Percentiles rank a stretch among this genome's conserved stretches.
Evolutionary conservation across 495 filamentous ascomycete species (phyloP).

Genomic region (Lasiosphaeria hispida): DNA sequence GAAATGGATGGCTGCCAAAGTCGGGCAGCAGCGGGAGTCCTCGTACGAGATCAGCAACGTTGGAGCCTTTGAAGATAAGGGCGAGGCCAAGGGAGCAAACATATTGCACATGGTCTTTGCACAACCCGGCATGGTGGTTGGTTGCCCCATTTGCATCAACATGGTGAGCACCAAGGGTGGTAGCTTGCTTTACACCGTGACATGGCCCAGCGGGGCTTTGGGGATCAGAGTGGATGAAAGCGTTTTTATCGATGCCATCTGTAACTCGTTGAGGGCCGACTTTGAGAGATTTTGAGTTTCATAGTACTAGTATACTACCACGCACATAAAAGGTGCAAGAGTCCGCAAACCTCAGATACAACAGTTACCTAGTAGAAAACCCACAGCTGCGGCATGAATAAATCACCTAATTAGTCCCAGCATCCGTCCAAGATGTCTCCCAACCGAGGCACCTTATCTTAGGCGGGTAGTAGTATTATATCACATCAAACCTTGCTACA

Average conservation of each 20-base stretch:
- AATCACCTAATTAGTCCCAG: too few relatives aligned
- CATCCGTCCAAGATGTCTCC: too few relatives aligned
- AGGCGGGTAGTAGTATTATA: too few relatives aligned
- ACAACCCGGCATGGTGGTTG: slow-evolving; percentile 16
- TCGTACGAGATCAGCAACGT: slow-evolving; percentile 20
- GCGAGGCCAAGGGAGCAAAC: background rate
- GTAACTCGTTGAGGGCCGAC: background rate
- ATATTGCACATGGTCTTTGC: slow-evolving; percentile 15
- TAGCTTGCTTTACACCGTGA: slow-evolving; percentile 13
- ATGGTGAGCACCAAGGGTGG: slow-evolving; percentile 13
- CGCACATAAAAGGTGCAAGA: too few relatives aligned
- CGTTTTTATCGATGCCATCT: slow-evolving; percentile 13
- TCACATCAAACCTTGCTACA: too few relatives aligned
- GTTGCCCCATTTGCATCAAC: slow-evolving; percentile 11
- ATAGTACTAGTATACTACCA: too few relatives aligned
- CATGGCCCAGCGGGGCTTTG: slow-evolving; percentile 12
- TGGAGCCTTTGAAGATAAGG: slow-evolving; percentile 5
- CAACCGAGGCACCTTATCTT: too few relatives aligned
- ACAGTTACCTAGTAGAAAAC: too few relatives aligned
- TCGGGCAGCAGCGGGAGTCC: slow-evolving; percentile 10
- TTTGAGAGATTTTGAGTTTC: slow-evolving; percentile 3
- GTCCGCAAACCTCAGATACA: too few relatives aligned
- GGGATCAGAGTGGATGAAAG: slow-evolving; percentile 10
- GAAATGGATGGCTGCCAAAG: slow-evolving; percentile 9
- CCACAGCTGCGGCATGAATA: too few relatives aligned